Evolutionary conservation across 164 flowering plant species (phyloP).

Genomic region (Cinnamomum micranthum): DNA sequence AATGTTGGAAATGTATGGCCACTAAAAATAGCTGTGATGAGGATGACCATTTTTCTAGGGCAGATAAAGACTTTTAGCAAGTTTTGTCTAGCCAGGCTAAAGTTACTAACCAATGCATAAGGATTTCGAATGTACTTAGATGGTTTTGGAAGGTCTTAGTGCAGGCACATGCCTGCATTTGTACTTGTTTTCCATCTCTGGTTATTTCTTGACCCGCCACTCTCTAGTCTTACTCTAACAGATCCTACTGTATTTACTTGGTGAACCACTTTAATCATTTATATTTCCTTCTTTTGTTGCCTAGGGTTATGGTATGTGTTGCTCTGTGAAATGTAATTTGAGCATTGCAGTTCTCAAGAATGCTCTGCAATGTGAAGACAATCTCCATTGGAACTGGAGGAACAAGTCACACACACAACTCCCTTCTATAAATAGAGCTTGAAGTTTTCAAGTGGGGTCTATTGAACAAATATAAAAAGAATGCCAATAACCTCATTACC

Average conservation of each 20-base stretch:
- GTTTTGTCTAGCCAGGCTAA: too few relatives aligned
- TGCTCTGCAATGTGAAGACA: constrained; percentile 13
- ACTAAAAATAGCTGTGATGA: too few relatives aligned
- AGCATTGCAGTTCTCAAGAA: constrained; percentile 12
- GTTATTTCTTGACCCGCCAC: background rate
- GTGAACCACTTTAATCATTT: background rate
- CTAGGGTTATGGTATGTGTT: constrained; percentile 5
- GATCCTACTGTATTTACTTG: background rate
- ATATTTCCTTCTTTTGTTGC: background rate
- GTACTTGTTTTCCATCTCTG: background rate
- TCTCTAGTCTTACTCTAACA: background rate
- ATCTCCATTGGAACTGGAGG: constrained; percentile 1
- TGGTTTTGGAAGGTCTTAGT: too few relatives aligned
- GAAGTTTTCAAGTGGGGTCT: background rate
- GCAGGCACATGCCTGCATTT: constrained; percentile 1
- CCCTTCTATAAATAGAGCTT: background rate
- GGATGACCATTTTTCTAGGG: too few relatives aligned
- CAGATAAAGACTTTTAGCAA: too few relatives aligned
- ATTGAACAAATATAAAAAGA: background rate
- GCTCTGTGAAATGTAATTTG: constrained; percentile 4
- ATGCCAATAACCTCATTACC: background rate
- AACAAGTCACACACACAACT: background rate
- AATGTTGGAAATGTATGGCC: too few relatives aligned
- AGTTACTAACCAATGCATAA: too few relatives aligned
- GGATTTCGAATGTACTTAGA: too few relatives aligned